phyloP scores from a whole-genome alignment of 768 basidiomycete species.

The Dentipellis fragilis region DNA sequence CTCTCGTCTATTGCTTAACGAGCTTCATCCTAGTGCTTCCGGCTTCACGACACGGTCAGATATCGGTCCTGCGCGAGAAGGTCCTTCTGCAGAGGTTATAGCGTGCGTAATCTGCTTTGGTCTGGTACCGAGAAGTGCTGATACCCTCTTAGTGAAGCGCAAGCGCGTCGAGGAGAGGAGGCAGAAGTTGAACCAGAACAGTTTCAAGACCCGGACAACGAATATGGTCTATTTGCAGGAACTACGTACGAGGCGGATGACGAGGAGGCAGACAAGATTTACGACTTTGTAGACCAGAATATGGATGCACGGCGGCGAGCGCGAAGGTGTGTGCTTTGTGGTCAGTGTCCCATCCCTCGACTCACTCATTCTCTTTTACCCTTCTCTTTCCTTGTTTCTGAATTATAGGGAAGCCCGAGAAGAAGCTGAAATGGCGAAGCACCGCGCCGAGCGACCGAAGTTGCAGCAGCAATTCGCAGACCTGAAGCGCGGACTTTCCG shows the following conservation, averaged over 20 bases:
- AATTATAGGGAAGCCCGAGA: slow-evolving; percentile 62
- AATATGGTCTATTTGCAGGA: slow-evolving; percentile 91
- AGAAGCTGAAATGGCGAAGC: slow-evolving; percentile 60
- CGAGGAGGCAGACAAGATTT: slow-evolving; percentile 94
- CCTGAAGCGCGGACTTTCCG: slow-evolving; percentile 80
- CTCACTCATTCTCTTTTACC: not conserved
- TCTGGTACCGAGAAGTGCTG: not conserved
- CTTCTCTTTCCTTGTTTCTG: slow-evolving; percentile 11
- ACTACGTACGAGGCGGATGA: slow-evolving; percentile 96
- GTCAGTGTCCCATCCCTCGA: slow-evolving; percentile 21
- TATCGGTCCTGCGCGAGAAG: slow-evolving; percentile 96
- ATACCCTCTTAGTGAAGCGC: slow-evolving; percentile 58
- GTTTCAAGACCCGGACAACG: slow-evolving; percentile 96
- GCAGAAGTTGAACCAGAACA: slow-evolving; percentile 81
- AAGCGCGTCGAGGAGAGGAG: slow-evolving; percentile 81
- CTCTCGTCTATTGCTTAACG: slow-evolving; percentile 1
- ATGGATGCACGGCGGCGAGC: slow-evolving; percentile 82
- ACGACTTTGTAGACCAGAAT: slow-evolving; percentile 80
- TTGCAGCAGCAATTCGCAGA: slow-evolving; percentile 95
- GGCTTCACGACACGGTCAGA: slow-evolving; percentile 97
- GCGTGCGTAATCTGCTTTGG: slow-evolving; percentile 45
- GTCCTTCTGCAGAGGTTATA: slow-evolving; percentile 83
- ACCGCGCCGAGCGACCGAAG: slow-evolving; percentile 84
- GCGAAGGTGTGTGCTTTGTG: slow-evolving; percentile 55
- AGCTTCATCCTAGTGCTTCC: slow-evolving; percentile 54